phyloP scores from a whole-genome alignment of 495 filamentous ascomycete genomes.

The Aspergillus sclerotioniger region DNA sequence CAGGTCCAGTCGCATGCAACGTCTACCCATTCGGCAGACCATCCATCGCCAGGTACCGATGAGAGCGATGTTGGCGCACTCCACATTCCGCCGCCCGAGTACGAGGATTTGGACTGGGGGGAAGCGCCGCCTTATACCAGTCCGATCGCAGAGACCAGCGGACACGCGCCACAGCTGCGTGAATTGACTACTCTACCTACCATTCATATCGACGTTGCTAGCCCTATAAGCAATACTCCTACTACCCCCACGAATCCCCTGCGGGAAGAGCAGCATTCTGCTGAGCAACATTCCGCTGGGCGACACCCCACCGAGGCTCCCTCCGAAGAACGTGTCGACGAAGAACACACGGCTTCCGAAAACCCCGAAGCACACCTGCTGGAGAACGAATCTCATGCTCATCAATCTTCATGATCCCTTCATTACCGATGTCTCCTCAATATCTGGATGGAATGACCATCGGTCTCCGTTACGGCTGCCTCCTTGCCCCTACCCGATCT shows the following conservation, averaged over 20 bases:
- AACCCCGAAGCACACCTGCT: not conserved
- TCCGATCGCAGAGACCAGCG: conserved; percentile 24
- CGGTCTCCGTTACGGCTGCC: not conserved
- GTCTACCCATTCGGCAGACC: conserved; percentile 24
- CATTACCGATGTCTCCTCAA: not conserved
- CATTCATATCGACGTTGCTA: conserved; percentile 42
- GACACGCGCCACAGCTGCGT: conserved; percentile 20
- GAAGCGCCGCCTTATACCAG: conserved; percentile 47
- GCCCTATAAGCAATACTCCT: conserved; percentile 33
- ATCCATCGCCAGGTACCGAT: conserved; percentile 23
- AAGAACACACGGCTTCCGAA: no score
- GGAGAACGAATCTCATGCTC: not conserved
- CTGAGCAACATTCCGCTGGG: not conserved
- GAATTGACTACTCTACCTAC: conserved; percentile 32
- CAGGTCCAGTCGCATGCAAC: conserved; percentile 23
- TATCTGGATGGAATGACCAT: not conserved
- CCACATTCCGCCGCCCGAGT: conserved; percentile 43
- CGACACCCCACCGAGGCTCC: not conserved
- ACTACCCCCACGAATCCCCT: conserved; percentile 25
- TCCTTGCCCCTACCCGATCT: not conserved
- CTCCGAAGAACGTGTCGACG: not conserved
- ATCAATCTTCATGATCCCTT: not conserved
- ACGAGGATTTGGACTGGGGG: conserved; percentile 49
- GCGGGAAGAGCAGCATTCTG: conserved; percentile 4
- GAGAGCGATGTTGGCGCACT: conserved; percentile 38